These are phyloP conservation scores for Penicillium daleae DNA, from an alignment of 495 filamentous ascomycete genomes.

Conservation along the genomic window DNA sequence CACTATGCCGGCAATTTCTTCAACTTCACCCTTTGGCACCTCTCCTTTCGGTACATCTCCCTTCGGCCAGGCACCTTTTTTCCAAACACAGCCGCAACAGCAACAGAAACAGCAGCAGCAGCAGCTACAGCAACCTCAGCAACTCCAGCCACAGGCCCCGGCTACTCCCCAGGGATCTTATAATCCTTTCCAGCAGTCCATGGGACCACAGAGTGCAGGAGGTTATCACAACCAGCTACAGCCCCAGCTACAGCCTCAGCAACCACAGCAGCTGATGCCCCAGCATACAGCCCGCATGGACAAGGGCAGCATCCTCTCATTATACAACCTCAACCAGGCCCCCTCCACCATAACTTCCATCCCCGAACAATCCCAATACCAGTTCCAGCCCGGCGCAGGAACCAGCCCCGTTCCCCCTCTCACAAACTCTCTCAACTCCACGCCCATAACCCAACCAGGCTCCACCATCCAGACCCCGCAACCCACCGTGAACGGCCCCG, in stretches of 20 bases:
- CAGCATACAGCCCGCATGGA: constrained; percentile 60
- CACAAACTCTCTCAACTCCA: constrained; percentile 29
- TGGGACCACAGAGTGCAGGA: constrained; percentile 33
- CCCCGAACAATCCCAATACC: constrained; percentile 40
- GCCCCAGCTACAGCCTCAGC: constrained; percentile 37
- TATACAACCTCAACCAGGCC: constrained; percentile 82
- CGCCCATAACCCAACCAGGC: constrained; percentile 28
- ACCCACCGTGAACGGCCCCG: constrained; percentile 35
- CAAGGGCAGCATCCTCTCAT: constrained; percentile 83
- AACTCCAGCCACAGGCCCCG: constrained; percentile 36
- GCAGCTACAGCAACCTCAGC: constrained; percentile 32
- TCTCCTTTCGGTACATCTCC: constrained; percentile 42
- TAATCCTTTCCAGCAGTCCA: constrained; percentile 44
- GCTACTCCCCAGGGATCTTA: constrained; percentile 33
- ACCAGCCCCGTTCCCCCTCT: constrained; percentile 29
- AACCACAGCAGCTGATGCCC: constrained; percentile 42
- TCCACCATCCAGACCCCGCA: constrained; percentile 37
- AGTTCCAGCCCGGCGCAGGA: constrained; percentile 25
- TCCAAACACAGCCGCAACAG: constrained; percentile 40
- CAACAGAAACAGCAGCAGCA: constrained; percentile 25
- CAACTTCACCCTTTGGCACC: constrained; percentile 36
- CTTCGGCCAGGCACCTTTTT: constrained; percentile 42
- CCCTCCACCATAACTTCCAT: constrained; percentile 46
- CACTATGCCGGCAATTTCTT: constrained; percentile 46
- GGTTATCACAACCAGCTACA: constrained; percentile 34